Evolutionary conservation across 768 basidiomycete species (phyloP).

Genomic region (Auricularia sp.): DNA sequence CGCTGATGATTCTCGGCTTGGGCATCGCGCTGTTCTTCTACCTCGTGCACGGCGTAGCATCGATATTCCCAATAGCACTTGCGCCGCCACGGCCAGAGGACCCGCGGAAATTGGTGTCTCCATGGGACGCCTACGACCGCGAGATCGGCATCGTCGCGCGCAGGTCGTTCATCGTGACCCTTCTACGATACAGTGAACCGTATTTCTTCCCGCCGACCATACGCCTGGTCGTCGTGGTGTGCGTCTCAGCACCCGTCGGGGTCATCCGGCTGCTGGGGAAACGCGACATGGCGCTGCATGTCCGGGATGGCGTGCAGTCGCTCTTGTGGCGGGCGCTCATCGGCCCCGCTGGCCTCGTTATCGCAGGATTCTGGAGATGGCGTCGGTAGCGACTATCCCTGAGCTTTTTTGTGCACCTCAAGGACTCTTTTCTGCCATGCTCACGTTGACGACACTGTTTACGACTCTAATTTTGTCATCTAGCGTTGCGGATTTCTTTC

Average conservation of each 20-base stretch:
- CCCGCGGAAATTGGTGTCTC: neutral
- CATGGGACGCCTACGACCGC: slow-evolving; percentile 43
- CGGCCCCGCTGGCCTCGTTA: neutral
- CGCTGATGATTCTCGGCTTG: slow-evolving; percentile 26
- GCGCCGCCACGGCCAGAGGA: slow-evolving; percentile 13
- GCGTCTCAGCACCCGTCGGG: slow-evolving; percentile 6
- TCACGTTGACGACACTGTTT: too few species aligned
- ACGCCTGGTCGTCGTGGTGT: slow-evolving; percentile 30
- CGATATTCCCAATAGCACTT: slow-evolving; percentile 1
- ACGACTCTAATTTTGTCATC: too few species aligned
- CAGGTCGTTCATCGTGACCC: slow-evolving; percentile 27
- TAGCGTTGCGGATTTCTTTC: too few species aligned
- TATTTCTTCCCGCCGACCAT: slow-evolving; percentile 44
- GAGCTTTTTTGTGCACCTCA: too few species aligned
- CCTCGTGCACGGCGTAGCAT: slow-evolving; percentile 1
- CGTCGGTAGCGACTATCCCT: neutral
- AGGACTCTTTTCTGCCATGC: too few species aligned
- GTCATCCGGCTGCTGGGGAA: neutral
- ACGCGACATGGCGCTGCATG: neutral
- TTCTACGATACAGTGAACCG: slow-evolving; percentile 26
- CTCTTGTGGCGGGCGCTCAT: neutral
- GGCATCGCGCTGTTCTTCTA: slow-evolving; percentile 6
- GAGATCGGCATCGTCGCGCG: slow-evolving; percentile 37
- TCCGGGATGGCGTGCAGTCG: neutral
- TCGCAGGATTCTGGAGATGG: neutral